Conservation (phyloP, 2,329 filamentous ascomycete genomes). For the Penicillium sp. region DNA sequence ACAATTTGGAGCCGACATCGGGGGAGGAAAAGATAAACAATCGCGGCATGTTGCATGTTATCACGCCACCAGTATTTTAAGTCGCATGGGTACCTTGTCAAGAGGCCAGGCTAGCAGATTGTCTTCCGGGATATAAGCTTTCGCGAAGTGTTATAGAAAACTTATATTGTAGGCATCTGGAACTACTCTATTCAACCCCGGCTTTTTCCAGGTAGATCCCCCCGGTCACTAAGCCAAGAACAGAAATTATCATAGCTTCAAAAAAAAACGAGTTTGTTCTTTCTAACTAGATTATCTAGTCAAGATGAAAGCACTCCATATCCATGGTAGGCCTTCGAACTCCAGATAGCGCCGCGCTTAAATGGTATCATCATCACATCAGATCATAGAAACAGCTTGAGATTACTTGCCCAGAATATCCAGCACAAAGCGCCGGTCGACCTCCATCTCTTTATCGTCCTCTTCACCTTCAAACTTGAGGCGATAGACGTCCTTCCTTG, state of each 20-base stretch:
- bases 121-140: slow-evolving; percentile 50
- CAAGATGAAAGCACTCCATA: slow-evolving; percentile 9
- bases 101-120: slow-evolving; percentile 51
- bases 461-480: slow-evolving; percentile 79
- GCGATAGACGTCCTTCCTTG: slow-evolving; percentile 52
- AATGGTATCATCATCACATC: slow-evolving; percentile 30
- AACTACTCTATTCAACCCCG: not conserved
- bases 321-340: slow-evolving; percentile 13
- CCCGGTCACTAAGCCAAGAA: slow-evolving; percentile 6
- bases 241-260: not conserved
- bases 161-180: not conserved
- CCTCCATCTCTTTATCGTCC: slow-evolving; percentile 68
- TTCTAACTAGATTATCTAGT: slow-evolving; percentile 7
- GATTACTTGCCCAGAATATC: slow-evolving; percentile 59
- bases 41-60: slow-evolving; percentile 4
- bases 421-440: slow-evolving; percentile 72
- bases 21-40: not conserved
- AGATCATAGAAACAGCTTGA: slow-evolving; percentile 15
- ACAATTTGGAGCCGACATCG: slow-evolving; percentile 5
- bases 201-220: not conserved
- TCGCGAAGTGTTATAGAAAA: slow-evolving; percentile 41
- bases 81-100: slow-evolving; percentile 24
- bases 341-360: slow-evolving; percentile 27
- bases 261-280: not conserved
- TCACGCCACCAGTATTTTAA: slow-evolving; percentile 10